phyloP scores from a whole-genome alignment of 176 grass and related monocot species.

The Carex littledalei region DNA sequence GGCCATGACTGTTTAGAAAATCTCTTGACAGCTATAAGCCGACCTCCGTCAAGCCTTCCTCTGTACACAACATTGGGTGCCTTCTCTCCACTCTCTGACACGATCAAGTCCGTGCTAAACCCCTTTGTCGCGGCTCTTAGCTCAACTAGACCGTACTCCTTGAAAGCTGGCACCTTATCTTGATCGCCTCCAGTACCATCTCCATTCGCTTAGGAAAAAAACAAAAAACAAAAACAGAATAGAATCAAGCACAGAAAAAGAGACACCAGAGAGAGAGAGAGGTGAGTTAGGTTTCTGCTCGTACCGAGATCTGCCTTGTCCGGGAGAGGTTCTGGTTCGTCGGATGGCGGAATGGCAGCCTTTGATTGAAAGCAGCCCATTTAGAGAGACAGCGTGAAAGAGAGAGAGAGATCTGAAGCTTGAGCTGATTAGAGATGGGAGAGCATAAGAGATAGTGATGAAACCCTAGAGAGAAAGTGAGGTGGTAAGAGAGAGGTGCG shows the following conservation, averaged over 20 bases:
- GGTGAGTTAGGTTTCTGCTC: background rate
- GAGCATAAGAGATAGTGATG: slow-evolving; percentile 9
- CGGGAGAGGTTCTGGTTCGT: slow-evolving; percentile 38
- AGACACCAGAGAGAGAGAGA: background rate
- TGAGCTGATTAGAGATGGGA: slow-evolving; percentile 8
- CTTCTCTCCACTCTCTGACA: slow-evolving; percentile 99
- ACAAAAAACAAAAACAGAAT: background rate
- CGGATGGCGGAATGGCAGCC: slow-evolving; percentile 49
- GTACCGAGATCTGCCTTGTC: slow-evolving; percentile 86
- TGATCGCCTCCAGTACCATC: slow-evolving; percentile 60
- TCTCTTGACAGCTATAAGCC: slow-evolving; percentile 87
- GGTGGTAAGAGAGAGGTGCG: slow-evolving; percentile 11
- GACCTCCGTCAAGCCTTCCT: slow-evolving; percentile 66
- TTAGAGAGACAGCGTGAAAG: background rate
- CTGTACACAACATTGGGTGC: slow-evolving; percentile 96
- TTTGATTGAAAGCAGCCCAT: slow-evolving; percentile 98
- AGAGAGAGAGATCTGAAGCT: slow-evolving; percentile 19
- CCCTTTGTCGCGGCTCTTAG: slow-evolving; percentile 89
- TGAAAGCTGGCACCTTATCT: slow-evolving; percentile 71
- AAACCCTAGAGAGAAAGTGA: slow-evolving; percentile 8
- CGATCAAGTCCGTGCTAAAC: slow-evolving; percentile 88
- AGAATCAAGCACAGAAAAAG: slow-evolving; percentile 25
- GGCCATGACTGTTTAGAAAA: slow-evolving; percentile 97
- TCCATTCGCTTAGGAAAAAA: slow-evolving; percentile 37
- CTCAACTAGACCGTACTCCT: slow-evolving; percentile 83